These are phyloP conservation scores for Marasmius oreades DNA, from an alignment of 1,284 basidiomycete species.

Conservation along the genomic window DNA sequence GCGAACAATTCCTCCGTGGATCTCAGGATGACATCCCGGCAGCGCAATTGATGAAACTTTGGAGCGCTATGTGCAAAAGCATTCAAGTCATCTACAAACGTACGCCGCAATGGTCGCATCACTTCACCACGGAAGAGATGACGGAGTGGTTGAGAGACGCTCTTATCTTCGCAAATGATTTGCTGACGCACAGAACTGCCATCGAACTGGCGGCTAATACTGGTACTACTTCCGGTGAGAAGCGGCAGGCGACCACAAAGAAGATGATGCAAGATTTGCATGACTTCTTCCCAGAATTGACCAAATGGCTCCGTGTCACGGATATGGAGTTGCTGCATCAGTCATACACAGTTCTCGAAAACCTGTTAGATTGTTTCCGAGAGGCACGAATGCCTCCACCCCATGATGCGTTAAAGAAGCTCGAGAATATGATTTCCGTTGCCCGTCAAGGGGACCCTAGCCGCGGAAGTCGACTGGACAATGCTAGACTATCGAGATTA, in stretches of 20 bases:
- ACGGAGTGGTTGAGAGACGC: constrained; percentile 96
- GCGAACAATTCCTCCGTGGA: constrained; percentile 50
- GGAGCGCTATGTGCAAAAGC: constrained; percentile 79
- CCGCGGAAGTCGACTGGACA: constrained; percentile 50
- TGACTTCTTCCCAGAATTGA: constrained; percentile 72
- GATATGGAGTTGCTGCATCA: constrained; percentile 88
- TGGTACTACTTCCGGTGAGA: constrained; percentile 16
- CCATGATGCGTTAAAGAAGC: constrained; percentile 46
- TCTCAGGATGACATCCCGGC: constrained; percentile 42
- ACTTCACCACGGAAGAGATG: constrained; percentile 82
- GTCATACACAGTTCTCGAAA: constrained; percentile 77
- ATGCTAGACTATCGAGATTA: constrained; percentile 51
- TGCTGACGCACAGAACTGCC: constrained; percentile 75
- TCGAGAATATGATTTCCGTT: constrained; percentile 58
- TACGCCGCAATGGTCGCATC: constrained; percentile 79
- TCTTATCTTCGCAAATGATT: constrained; percentile 83
- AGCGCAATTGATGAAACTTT: constrained; percentile 64
- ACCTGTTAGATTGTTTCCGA: constrained; percentile 69
- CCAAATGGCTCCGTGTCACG: constrained; percentile 86
- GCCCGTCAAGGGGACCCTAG: constrained; percentile 44
- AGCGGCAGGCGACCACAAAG: constrained; percentile 46
- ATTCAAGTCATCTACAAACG: constrained; percentile 81
- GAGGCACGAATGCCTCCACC: constrained; percentile 51
- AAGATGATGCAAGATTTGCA: constrained; percentile 79
- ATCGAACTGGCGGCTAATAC: constrained; percentile 68